Base-by-base conservation (phyloP, 176 grass and related monocot genomes). In the Triticum turgidum region DNA sequence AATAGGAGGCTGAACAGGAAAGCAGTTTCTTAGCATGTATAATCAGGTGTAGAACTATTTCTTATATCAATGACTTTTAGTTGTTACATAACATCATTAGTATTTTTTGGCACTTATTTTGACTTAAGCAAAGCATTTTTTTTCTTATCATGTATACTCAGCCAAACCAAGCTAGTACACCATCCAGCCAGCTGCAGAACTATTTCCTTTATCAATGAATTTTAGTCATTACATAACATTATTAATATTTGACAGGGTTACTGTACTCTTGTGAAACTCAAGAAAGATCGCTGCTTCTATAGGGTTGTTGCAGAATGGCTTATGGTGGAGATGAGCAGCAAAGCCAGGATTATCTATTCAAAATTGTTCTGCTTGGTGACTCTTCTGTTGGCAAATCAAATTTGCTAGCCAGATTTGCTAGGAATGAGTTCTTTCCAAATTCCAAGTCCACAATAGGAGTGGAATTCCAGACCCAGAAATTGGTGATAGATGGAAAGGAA, bases 361-460 rank as follows among this genome's bases (percentile, higher is more conserved):
- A 93, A 82, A 90, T 93, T 24, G 88, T 93, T 88, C 58, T 93
- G 47, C 72, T 93, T 61, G 91, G 91, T 21, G 91, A 93, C 35
- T 93, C 91, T 18, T 89, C 91, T 73, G 91, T 93, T 29, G 91
- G 91, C 39, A 93, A 93, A 88, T 93, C 91, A 79, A 93, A 93
- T 89, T 90, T 93, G 81, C 73, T 93, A 81, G 91, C 85, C 80
- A 90, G 91, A 79, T 93, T 90, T 51, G 91, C 88, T 38, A 69
- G 88, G 64, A 90, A 93, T 39, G 91, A 93, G 82, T 93, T 93
- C 88, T 85, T 82, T 22, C 88, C 91, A 39, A 93, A 93, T 49
- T 93, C 91, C 4, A 93, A 93, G 51, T 93, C 91, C 58, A 93
- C 91, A 67, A 93, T 93, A 62, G 91, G 91, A 73, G 91, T 93